These are phyloP conservation scores for Lactarius tabidus DNA, from an alignment of 768 basidiomycete genomes.

Conservation along the genomic window DNA sequence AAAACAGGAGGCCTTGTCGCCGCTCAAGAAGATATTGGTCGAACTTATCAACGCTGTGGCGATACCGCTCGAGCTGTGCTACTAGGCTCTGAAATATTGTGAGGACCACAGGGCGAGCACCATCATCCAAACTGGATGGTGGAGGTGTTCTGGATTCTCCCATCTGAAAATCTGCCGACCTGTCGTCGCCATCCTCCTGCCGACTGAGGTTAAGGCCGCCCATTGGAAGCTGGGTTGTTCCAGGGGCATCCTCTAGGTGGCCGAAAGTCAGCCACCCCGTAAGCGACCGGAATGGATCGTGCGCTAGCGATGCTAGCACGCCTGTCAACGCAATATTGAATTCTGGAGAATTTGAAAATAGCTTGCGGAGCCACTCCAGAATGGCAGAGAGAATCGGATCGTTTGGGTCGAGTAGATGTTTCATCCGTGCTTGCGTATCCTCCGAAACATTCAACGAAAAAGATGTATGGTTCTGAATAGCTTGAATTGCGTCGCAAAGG, in stretches of 20 bases:
- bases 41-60: slow-evolving; percentile 68
- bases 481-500: slow-evolving; percentile 65
- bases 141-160: slow-evolving; percentile 58
- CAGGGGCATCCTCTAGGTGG: slow-evolving; percentile 36
- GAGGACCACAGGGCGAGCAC: slow-evolving; percentile 73
- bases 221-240: slow-evolving; percentile 22
- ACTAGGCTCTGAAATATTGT: slow-evolving; percentile 78
- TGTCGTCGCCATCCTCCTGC: slow-evolving; percentile 65
- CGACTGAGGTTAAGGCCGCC: slow-evolving; percentile 26
- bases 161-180: slow-evolving; percentile 74
- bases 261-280: slow-evolving; percentile 86
- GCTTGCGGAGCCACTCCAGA: slow-evolving; percentile 65
- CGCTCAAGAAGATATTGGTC: slow-evolving; percentile 83
- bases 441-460: slow-evolving; percentile 47
- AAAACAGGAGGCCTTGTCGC: slow-evolving; percentile 84
- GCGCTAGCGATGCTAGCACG: slow-evolving; percentile 69
- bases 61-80: slow-evolving; percentile 76
- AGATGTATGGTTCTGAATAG: slow-evolving; percentile 62
- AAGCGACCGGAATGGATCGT: slow-evolving; percentile 82
- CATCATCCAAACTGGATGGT: slow-evolving; percentile 65
- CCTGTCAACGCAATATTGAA: slow-evolving; percentile 87
- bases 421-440: slow-evolving; percentile 40
- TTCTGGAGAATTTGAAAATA: slow-evolving; percentile 84
- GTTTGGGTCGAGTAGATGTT: slow-evolving; percentile 74
- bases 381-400: slow-evolving; percentile 71